Percentiles rank a stretch among this genome's conserved stretches.
Conservation (phyloP, 2,329 filamentous ascomycete genomes). For the Hymenoscyphus fructigenus region DNA sequence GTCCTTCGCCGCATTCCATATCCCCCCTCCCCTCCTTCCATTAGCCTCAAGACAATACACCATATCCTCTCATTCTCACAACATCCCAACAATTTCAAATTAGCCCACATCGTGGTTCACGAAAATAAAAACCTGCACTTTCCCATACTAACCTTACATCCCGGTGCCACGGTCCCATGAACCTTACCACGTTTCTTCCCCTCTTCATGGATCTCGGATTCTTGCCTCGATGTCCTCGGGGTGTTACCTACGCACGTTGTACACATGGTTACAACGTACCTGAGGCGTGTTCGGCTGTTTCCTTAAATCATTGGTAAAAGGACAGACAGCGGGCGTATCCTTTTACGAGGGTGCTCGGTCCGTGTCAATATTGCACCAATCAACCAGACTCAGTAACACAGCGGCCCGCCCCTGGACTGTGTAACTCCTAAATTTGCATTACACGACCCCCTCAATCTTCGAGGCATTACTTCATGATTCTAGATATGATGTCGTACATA, state of each 20-base stretch:
- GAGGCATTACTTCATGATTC: neutral
- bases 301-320: neutral
- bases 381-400: neutral
- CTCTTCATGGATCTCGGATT: neutral
- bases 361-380: too few relatives aligned
- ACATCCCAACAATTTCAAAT: neutral
- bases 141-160: neutral
- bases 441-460: neutral
- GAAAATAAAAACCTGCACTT: neutral
- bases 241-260: neutral
- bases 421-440: neutral
- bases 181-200: neutral
- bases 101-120: neutral
- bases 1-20: too few relatives aligned
- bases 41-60: neutral
- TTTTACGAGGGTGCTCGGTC: neutral
- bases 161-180: neutral
- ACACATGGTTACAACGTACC: neutral
- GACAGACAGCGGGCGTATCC: neutral
- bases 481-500: neutral
- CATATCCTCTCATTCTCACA: neutral
- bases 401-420: neutral
- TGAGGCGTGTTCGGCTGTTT: neutral
- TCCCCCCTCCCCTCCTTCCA: too few relatives aligned
- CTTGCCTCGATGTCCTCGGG: neutral